Conservation (phyloP, 169 alveolate species). For the Plasmodium inui region DNA sequence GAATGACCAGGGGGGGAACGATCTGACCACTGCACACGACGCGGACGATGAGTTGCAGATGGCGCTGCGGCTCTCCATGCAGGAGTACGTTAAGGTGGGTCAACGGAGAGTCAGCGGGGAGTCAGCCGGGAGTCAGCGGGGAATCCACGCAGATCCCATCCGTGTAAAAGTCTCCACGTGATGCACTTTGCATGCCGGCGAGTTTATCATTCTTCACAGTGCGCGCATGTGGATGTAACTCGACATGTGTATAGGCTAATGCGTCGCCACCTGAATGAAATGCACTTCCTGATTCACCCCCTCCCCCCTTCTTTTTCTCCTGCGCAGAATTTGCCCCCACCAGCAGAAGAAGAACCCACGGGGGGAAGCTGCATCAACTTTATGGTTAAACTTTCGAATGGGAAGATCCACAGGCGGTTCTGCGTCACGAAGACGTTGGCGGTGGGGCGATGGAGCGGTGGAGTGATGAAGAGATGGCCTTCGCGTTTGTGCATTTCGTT, state of each 20-base stretch:
- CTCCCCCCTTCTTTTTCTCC: neutral
- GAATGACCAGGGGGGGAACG: slow-evolving; percentile 23
- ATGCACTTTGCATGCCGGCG: neutral
- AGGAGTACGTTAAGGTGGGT: slow-evolving; percentile 62
- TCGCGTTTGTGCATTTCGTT: neutral
- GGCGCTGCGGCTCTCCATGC: slow-evolving; percentile 57
- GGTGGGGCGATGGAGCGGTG: neutral
- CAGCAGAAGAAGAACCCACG: slow-evolving; percentile 17
- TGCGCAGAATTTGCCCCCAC: slow-evolving; percentile 56
- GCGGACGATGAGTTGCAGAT: slow-evolving; percentile 68
- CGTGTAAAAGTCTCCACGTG: neutral
- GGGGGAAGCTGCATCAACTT: slow-evolving; percentile 37
- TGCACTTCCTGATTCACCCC: neutral
- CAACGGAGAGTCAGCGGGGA: too few species aligned
- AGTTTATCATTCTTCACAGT: neutral
- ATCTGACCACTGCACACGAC: neutral
- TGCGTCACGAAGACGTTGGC: slow-evolving; percentile 25
- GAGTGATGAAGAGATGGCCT: neutral
- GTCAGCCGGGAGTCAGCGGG: too few species aligned
- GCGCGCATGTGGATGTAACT: neutral
- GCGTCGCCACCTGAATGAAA: neutral
- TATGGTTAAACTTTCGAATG: slow-evolving; percentile 45
- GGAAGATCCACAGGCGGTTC: slow-evolving; percentile 43
- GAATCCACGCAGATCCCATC: neutral
- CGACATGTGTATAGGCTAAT: neutral